phyloP scores from a whole-genome alignment of 1,284 basidiomycete genomes.

The Boletus semigastroideus region DNA sequence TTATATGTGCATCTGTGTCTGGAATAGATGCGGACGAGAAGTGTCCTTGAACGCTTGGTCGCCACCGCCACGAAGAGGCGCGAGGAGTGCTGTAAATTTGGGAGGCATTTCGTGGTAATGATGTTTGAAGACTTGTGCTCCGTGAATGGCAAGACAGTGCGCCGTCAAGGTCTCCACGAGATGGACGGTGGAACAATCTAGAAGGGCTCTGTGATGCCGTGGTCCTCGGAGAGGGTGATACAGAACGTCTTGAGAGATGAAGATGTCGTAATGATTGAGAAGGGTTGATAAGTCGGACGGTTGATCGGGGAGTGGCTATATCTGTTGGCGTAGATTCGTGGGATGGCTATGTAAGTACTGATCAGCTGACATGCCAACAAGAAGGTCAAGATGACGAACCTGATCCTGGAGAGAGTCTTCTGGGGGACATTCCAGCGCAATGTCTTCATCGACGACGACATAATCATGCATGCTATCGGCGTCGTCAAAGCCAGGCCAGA shows the following conservation, averaged over 20 bases:
- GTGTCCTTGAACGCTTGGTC: constrained; percentile 60
- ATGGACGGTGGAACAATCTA: constrained; percentile 43
- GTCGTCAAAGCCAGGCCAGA: constrained; percentile 26
- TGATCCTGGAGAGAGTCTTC: constrained; percentile 9
- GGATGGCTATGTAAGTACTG: constrained; percentile 21
- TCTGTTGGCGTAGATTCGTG: constrained; percentile 40
- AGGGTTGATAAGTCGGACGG: constrained; percentile 43
- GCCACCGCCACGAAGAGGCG: constrained; percentile 45
- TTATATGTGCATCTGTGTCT: constrained; percentile 38
- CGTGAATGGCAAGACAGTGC: constrained; percentile 40
- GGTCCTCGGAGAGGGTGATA: constrained; percentile 36
- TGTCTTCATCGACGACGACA: constrained; percentile 45
- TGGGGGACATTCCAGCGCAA: constrained; percentile 27
- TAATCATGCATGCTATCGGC: constrained; percentile 53
- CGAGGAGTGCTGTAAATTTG: constrained; percentile 20
- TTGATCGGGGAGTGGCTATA: constrained; percentile 37
- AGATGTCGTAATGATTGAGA: constrained; percentile 56
- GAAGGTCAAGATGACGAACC: constrained; percentile 20
- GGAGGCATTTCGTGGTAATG: constrained; percentile 19
- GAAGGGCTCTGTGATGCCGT: constrained; percentile 38
- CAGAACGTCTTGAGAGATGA: constrained; percentile 50
- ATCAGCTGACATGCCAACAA: constrained; percentile 18
- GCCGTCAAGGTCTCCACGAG: constrained; percentile 36
- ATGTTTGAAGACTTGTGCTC: constrained; percentile 43
- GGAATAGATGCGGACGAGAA: constrained; percentile 46